A percentile compares a stretch with the other conserved stretches of the same genome.
Evolutionary conservation across 768 basidiomycete species (phyloP).

Genomic region (Naganishia onofrii): DNA sequence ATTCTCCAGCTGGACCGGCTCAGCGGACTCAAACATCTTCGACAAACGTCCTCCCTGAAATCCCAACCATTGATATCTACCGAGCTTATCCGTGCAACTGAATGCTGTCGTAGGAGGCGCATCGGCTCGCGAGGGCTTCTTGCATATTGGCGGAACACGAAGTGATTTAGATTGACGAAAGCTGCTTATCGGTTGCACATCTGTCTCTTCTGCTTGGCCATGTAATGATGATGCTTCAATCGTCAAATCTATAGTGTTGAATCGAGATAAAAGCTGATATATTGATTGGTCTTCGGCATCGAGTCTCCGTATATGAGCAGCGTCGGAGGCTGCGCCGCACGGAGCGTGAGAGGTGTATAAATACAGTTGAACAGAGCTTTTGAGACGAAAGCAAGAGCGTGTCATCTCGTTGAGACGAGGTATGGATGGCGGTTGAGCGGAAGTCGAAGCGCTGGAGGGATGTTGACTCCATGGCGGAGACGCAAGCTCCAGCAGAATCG

Average conservation of each 20-base stretch:
- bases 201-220: too few relatives aligned
- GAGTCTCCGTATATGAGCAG: conserved; percentile 27
- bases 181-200: background rate
- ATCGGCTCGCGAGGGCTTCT: conserved; percentile 32
- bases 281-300: conserved; percentile 28
- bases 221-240: background rate
- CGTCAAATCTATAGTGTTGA: too few relatives aligned
- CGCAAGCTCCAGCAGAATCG: conserved; percentile 3
- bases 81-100: conserved; percentile 32
- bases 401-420: background rate
- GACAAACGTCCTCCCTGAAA: conserved; percentile 31
- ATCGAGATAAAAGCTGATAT: background rate
- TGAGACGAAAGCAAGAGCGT: background rate
- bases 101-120: conserved; percentile 26
- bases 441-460: background rate
- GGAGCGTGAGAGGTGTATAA: conserved; percentile 33
- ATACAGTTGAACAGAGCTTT: conserved; percentile 6
- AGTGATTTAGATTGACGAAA: conserved; percentile 6
- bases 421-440: background rate
- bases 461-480: background rate
- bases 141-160: conserved; percentile 11
- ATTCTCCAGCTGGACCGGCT: background rate
- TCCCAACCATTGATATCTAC: conserved; percentile 23
- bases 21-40: conserved; percentile 5
- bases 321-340: conserved; percentile 28